Percentiles rank a stretch among this genome's conserved stretches.
Conservation (phyloP, 208 protist genomes). For the Wallacemonas sp. region DNA sequence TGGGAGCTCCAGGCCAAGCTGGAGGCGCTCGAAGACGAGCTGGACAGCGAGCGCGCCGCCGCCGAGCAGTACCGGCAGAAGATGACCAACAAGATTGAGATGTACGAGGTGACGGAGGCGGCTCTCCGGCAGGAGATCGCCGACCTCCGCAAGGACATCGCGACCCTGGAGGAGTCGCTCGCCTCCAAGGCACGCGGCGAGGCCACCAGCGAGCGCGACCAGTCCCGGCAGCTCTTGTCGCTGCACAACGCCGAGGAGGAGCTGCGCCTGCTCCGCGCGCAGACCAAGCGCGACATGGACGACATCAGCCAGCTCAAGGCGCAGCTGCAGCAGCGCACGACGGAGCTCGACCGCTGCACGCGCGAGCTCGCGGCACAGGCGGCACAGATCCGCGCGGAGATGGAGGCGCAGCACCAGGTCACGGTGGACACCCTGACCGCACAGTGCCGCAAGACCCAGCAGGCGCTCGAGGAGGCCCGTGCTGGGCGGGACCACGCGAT, state of each 20-base stretch:
- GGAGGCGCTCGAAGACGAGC: conserved; percentile 39
- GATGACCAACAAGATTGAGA: conserved; percentile 40
- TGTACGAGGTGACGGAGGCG: conserved; percentile 50
- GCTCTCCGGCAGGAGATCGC: conserved; percentile 46
- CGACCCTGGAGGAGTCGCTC: conserved; percentile 38
- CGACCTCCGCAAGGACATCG: conserved; percentile 43
- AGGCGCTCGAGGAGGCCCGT: conserved; percentile 44
- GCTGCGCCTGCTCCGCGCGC: conserved; percentile 36
- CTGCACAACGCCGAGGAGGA: conserved; percentile 43
- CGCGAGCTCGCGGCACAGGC: conserved; percentile 24
- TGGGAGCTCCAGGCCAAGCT: conserved; percentile 40
- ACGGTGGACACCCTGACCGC: conserved; percentile 34
- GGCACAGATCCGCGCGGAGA: conserved; percentile 1
- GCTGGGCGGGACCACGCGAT: conserved; percentile 53
- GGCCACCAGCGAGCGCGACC: conserved; percentile 34
- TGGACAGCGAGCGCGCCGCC: conserved; percentile 27
- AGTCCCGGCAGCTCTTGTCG: conserved; percentile 39
- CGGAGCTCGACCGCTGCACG: conserved; percentile 35
- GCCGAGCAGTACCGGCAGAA: conserved; percentile 42
- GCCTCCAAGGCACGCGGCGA: conserved; percentile 26
- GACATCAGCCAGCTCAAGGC: conserved; percentile 40
- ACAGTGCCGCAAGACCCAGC: conserved; percentile 33
- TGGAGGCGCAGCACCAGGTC: conserved; percentile 19
- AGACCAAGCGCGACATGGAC: conserved; percentile 30
- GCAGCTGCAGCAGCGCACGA: conserved; percentile 44